These are phyloP conservation scores for Leavenworthia alabamica DNA, from an alignment of 345 rosid genomes.

Conservation along the genomic window DNA sequence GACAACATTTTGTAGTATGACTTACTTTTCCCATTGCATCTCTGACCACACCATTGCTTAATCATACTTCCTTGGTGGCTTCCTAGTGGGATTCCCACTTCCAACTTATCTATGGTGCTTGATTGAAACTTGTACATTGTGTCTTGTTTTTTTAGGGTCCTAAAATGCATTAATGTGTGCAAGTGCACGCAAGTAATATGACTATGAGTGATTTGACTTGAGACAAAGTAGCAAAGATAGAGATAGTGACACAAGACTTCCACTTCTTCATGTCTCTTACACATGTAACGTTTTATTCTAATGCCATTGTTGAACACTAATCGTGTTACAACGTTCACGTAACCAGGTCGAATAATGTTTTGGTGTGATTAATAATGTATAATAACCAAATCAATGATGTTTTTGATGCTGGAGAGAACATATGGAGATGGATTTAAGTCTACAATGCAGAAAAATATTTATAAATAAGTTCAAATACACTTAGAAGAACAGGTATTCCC, in stretches of 20 bases:
- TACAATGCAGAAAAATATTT: no score
- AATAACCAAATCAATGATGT: background rate
- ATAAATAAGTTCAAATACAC: no score
- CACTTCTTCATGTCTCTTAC: constrained; percentile 20
- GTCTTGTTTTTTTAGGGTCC: background rate
- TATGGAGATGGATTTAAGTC: no score
- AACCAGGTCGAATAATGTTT: background rate
- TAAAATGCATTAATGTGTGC: background rate
- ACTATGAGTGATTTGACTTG: constrained; percentile 26
- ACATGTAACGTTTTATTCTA: constrained; percentile 21
- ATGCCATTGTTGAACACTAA: constrained; percentile 19
- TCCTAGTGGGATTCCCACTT: constrained; percentile 9
- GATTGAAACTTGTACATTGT: background rate
- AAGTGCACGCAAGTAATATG: background rate
- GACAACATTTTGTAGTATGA: constrained; percentile 17
- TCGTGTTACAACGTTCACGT: constrained; percentile 7
- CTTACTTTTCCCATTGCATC: constrained; percentile 14
- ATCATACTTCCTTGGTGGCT: constrained; percentile 17
- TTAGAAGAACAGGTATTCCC: no score
- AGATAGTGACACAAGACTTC: constrained; percentile 18
- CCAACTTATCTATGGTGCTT: background rate
- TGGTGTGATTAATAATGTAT: background rate
- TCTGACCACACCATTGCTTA: constrained; percentile 17
- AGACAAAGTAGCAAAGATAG: constrained; percentile 21
- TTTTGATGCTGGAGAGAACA: background rate